Evolutionary conservation across 805 yeast species (phyloP), one percentile per base, ranked within the genome.

Genomic region (Priceomyces carsonii): DNA sequence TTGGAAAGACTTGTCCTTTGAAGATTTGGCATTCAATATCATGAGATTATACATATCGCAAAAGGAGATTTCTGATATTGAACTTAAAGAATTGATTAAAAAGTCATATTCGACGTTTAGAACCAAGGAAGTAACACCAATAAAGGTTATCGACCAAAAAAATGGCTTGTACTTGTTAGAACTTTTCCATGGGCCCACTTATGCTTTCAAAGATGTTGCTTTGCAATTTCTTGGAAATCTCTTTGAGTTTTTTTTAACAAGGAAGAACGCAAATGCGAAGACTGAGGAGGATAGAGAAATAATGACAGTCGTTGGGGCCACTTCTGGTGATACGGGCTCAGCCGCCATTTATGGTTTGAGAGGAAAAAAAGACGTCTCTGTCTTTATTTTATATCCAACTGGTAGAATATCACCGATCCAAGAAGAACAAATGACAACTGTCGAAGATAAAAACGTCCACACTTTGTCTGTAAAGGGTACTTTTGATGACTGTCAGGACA

Each of bases 351-450:
- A 93, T 66, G 99, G 99, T 36, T 76, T 93, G 48, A 79, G 99
- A 68, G 95, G 95, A 61, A 93, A 93, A 68, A 85, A 89, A 65
- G 98, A 93, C 61, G 96, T 93, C n/a, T 85, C 95, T 19, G 99
- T 93, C 15, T 93, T 93, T 65, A 93, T 93, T 46, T 69, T 93
- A 51, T 93, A 91, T 58, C 99, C 99, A 53, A 87, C 95, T 6
- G 99, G 98, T 32, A 81, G 97, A 61, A 93, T 93, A 38, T 90
- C 98, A 22, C 97, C 96, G 27, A 84, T 93, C 46, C 99, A 93
- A 72, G 99, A 93, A 68, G 87, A 85, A 50, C 99, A 93, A 68
- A 93, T 93, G 99, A 86, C 99, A 37, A 89, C 98, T 6, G 98
- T 93, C 6, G 75, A 81, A 33, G 99, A 93, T 61, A 66, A 78